Evolutionary conservation across 2,329 filamentous ascomycete genomes (phyloP).

Genomic region (Claviceps arundinis): DNA sequence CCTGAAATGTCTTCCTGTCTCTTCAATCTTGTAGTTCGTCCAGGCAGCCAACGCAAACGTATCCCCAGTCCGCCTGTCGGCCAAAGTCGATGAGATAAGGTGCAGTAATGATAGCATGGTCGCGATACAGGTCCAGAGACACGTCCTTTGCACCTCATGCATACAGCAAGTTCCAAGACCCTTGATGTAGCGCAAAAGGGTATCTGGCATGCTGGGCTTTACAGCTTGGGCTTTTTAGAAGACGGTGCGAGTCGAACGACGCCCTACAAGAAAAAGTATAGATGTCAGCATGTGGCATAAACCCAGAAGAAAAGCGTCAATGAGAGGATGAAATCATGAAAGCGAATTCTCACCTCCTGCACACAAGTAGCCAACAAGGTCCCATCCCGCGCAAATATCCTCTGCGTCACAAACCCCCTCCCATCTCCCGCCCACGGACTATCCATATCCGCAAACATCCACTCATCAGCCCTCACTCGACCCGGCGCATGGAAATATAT

Average conservation of each 20-base stretch:
- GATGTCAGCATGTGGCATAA: too few relatives aligned
- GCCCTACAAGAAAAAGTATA: not conserved
- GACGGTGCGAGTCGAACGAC: constrained; percentile 1
- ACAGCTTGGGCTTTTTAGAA: constrained; percentile 1
- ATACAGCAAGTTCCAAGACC: too few relatives aligned
- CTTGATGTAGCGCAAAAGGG: too few relatives aligned
- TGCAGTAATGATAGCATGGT: too few relatives aligned
- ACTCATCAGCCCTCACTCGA: constrained; percentile 50
- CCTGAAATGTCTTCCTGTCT: too few relatives aligned
- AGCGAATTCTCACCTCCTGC: constrained; percentile 50
- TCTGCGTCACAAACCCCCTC: constrained; percentile 61
- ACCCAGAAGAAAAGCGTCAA: not conserved
- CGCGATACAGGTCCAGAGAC: too few relatives aligned
- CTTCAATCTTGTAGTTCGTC: too few relatives aligned
- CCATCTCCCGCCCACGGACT: constrained; percentile 71
- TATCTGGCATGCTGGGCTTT: not conserved
- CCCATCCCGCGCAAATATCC: constrained; percentile 59
- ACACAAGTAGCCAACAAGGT: constrained; percentile 65
- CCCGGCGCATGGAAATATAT: constrained; percentile 55
- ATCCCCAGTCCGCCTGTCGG: too few relatives aligned
- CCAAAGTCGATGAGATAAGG: too few relatives aligned
- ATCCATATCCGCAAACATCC: constrained; percentile 71
- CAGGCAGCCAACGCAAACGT: too few relatives aligned
- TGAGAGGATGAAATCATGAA: not conserved
- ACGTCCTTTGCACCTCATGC: too few relatives aligned